Base-by-base conservation (phyloP, 345 rosid genomes). In the Litchi chinensis region DNA sequence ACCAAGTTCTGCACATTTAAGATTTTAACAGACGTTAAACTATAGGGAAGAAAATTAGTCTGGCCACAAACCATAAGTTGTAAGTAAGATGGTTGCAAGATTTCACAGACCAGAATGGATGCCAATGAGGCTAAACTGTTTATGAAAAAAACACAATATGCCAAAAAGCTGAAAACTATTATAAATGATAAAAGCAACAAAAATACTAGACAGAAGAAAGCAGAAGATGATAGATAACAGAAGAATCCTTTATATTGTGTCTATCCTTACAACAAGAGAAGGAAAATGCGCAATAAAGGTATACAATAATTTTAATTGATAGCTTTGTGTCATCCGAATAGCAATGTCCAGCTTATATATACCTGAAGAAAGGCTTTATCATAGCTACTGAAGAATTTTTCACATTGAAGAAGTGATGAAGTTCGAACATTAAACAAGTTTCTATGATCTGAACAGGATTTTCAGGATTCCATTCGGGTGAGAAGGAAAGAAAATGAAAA, bases 1-100 rank as follows among this genome's bases (percentile, higher is more conserved):
- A 83, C 98, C 99, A 84, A 97, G 90, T 73, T 93, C 99, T 97
- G 87, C 79, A 89, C 41, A 82, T 56, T 46, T 43, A 11, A 46
- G 52, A 46, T 63, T 28, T 0, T n/a, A 65, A 83, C 74, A 72
- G 16, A 50, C 44, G 6, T 43, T 41, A 48, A 64, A 74, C 70
- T 59, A 56, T 32, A 21, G 28, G 26, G 13, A 48, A 11, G 68
- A 39, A 54, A 19, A 44, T 12, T 46, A 44, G 43, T 12, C 26
- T 63, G 43, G 59, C 40, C 41, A 62, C 7, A 52, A 44, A 46
- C 8, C 24, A 67, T 6, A 71, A 41, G 59, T 60, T 63, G 16
- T n/a, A 5, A 6, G 16, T 6, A 44, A 24, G 41, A 24, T 43
- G 9, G 40, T 24, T 73, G 26, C 66, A 16, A 1, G 12, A 57